A percentile compares a stretch with the other conserved stretches of the same genome.
These are phyloP conservation scores for Aspergillus tanneri DNA, from an alignment of 2,329 filamentous ascomycete genomes.

Conservation along the genomic window DNA sequence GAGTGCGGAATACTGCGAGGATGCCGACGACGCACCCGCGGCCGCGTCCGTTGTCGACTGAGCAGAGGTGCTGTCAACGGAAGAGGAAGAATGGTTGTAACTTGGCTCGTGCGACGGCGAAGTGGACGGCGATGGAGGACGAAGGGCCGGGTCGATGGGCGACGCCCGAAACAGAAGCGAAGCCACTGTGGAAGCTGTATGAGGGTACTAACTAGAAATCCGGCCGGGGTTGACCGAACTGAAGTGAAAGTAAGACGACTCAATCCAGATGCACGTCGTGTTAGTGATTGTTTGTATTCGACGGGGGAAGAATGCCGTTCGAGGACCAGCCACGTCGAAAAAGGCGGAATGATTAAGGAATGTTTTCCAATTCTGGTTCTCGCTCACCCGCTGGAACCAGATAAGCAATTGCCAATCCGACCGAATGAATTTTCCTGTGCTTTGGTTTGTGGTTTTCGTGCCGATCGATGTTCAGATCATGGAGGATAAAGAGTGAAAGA, in stretches of 20 bases:
- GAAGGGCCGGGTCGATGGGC: constrained; percentile 53
- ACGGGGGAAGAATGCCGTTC: constrained; percentile 12
- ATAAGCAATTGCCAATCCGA: constrained; percentile 2
- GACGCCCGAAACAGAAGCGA: constrained; percentile 59
- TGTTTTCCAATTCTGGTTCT: constrained; percentile 11
- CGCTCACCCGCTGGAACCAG: constrained; percentile 8
- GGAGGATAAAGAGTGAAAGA: constrained; percentile 18
- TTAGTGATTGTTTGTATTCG: constrained; percentile 3
- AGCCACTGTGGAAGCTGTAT: constrained; percentile 60
- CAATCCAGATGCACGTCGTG: not conserved
- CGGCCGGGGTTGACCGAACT: constrained; percentile 35
- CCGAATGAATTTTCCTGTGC: not conserved
- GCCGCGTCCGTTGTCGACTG: constrained; percentile 46
- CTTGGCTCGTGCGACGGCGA: constrained; percentile 34
- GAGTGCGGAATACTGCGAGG: constrained; percentile 49
- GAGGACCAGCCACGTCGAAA: constrained; percentile 25
- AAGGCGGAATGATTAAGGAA: constrained; percentile 21
- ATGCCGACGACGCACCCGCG: constrained; percentile 53
- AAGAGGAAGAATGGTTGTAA: constrained; percentile 46
- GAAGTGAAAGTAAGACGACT: constrained; percentile 24
- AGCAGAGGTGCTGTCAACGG: constrained; percentile 48
- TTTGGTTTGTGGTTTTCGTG: constrained; percentile 1
- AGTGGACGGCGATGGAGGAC: constrained; percentile 49
- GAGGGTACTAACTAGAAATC: constrained; percentile 37
- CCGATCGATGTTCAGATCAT: not conserved